Base-by-base conservation (phyloP, 2,329 filamentous ascomycete genomes). In the Trichothecium roseum region DNA sequence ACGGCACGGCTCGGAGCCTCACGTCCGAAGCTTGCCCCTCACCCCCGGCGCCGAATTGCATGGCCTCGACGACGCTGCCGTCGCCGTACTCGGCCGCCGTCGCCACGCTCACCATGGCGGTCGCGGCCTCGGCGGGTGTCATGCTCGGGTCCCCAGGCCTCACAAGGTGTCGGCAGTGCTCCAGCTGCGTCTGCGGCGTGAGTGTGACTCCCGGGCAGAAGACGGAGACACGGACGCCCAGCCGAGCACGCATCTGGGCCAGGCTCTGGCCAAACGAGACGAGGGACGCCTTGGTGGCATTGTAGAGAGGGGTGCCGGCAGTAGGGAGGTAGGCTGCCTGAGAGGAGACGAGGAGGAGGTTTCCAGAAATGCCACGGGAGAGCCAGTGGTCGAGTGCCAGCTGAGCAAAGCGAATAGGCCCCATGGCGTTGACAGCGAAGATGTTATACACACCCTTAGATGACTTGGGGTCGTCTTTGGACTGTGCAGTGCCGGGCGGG, bases 361-460 rank as follows among this genome's bases (percentile, higher is more conserved):
- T 51, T 2, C 47, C 36, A 8, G 45, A 9, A 6, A 49, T 34
- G 14, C 33, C 15, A 10, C 37, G 37, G 29, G 49, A 35, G 10
- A 48, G 37, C 53, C 52, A 59, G 33, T 54, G 51, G 28, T 49
- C 42, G 9, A 55, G 34, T 0, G 50, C 51, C 9, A 54, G 43
- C 9, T 53, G 48, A 0, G 52, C 45, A 1, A 53, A 27, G 2
- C 47, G 41, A 5, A 55, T 51, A 1, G 53, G 52, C 0, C 37
- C 48, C 4, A 48, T 42, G 1, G 44, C 40, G n/a, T 56, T 56
- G 4, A 56, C 29, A 2, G 43, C 34, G 13, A 53, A 47, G 2
- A 20, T 51, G 15, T 44, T 40, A 29, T 54, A 54, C 9, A 38
- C 30, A 1, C 52, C 46, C 2, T 39, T 26, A 7, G 35, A 33